These are phyloP conservation scores for Guyanaporus albipodus DNA, from an alignment of 768 basidiomycete genomes.

Conservation along the genomic window DNA sequence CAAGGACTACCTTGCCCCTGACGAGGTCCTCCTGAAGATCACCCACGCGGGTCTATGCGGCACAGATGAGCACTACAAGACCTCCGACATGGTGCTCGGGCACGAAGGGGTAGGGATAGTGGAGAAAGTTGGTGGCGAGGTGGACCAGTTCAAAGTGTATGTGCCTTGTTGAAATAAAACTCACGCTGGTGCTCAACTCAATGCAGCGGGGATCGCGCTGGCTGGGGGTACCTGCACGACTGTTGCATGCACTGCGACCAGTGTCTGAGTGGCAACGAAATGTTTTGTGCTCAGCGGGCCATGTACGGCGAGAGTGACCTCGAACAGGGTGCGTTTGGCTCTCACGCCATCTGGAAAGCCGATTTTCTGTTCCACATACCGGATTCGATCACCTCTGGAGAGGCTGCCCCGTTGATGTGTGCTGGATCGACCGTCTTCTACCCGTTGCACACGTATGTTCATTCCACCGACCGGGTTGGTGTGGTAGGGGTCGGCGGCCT, in stretches of 20 bases:
- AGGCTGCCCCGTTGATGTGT: conserved; percentile 37
- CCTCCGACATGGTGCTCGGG: conserved; percentile 35
- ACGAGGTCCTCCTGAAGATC: conserved; percentile 30
- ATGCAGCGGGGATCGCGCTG: conserved; percentile 34
- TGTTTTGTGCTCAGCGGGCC: conserved; percentile 22
- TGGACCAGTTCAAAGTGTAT: conserved; percentile 33
- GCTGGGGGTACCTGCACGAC: conserved; percentile 34
- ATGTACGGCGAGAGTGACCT: conserved; percentile 25
- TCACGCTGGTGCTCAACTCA: not conserved
- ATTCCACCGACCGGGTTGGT: conserved; percentile 32
- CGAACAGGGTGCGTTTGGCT: conserved; percentile 35
- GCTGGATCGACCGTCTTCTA: conserved; percentile 35
- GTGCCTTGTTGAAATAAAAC: conserved; percentile 7
- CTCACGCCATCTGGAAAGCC: conserved; percentile 34
- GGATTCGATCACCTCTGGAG: conserved; percentile 25
- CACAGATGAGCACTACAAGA: conserved; percentile 35
- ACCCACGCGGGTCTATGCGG: conserved; percentile 37
- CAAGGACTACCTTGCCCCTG: conserved; percentile 18
- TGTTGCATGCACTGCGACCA: conserved; percentile 33
- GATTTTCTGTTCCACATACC: conserved; percentile 35
- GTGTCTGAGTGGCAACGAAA: conserved; percentile 33
- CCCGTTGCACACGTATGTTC: conserved; percentile 24
- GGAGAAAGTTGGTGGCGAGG: conserved; percentile 29
- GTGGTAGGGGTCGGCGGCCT: conserved; percentile 36
- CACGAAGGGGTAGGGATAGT: conserved; percentile 39